Conservation (phyloP, 495 filamentous ascomycete genomes). For the Clavariopsis aquatica region DNA sequence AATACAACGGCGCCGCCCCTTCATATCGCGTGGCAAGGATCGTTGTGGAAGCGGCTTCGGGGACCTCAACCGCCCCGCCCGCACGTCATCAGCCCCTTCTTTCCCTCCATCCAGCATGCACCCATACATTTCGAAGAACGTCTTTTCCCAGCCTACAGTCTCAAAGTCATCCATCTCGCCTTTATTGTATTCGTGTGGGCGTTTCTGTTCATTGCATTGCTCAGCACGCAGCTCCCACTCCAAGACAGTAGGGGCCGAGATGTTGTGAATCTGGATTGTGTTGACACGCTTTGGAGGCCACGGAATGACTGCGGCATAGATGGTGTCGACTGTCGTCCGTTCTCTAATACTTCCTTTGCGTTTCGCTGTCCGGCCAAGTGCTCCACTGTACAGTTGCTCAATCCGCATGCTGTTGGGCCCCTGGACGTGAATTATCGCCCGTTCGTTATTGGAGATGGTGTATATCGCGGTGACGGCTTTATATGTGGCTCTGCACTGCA, state of each 20-base stretch:
- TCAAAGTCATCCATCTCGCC: constrained; percentile 6
- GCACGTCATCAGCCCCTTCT: constrained; percentile 13
- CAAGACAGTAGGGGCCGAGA: constrained; percentile 6
- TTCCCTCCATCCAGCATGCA: constrained; percentile 7
- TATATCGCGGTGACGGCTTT: constrained; percentile 47
- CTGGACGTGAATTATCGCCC: constrained; percentile 44
- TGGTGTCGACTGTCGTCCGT: constrained; percentile 46
- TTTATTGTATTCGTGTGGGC: neutral
- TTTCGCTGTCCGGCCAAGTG: constrained; percentile 48
- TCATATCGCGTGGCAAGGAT: neutral
- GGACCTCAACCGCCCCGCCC: constrained; percentile 8
- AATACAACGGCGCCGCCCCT: neutral
- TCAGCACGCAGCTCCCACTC: constrained; percentile 14
- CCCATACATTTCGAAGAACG: constrained; percentile 8
- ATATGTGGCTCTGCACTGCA: constrained; percentile 48
- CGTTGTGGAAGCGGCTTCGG: neutral
- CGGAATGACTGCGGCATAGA: constrained; percentile 44
- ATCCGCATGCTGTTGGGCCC: constrained; percentile 45
- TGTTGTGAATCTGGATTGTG: constrained; percentile 27
- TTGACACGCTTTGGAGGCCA: constrained; percentile 20
- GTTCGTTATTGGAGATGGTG: constrained; percentile 42
- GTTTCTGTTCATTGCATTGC: neutral
- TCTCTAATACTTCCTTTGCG: constrained; percentile 41
- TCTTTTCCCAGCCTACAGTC: neutral
- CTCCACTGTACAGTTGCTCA: constrained; percentile 35